A percentile compares a stretch with the other conserved stretches of the same genome.
Evolutionary conservation across 805 yeast species (phyloP).

Genomic region (Pichia thaimueangensis): DNA sequence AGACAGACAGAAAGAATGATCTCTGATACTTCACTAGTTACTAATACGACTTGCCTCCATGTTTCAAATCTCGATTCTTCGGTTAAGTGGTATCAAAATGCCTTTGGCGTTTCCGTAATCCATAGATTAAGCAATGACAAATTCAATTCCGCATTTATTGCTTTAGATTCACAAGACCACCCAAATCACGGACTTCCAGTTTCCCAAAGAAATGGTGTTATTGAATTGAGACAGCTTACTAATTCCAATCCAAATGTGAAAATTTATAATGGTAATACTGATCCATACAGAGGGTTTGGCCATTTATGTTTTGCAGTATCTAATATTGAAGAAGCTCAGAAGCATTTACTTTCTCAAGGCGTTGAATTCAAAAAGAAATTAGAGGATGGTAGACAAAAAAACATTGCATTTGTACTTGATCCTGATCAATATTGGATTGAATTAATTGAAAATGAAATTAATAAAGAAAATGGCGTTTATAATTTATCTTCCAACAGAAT

Average conservation of each 20-base stretch:
- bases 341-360: constrained; percentile 48
- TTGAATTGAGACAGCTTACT: constrained; percentile 77
- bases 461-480: constrained; percentile 36
- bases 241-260: constrained; percentile 42
- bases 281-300: constrained; percentile 87
- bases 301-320: constrained; percentile 87
- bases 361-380: constrained; percentile 79
- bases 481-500: constrained; percentile 42
- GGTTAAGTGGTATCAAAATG: constrained; percentile 62
- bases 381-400: constrained; percentile 84
- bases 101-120: constrained; percentile 67
- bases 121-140: constrained; percentile 46
- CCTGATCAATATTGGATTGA: constrained; percentile 98
- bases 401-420: constrained; percentile 91
- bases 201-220: constrained; percentile 51
- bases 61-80: constrained; percentile 75
- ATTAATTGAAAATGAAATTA: constrained; percentile 53
- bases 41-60: constrained; percentile 73
- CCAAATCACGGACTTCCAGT: constrained; percentile 34
- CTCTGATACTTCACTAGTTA: constrained; percentile 32
- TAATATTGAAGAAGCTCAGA: constrained; percentile 60
- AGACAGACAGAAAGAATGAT: not conserved
- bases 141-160: constrained; percentile 66
- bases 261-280: constrained; percentile 77
- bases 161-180: constrained; percentile 41